Percentiles rank a stretch among this genome's conserved stretches.
Conservation (phyloP, 2,329 filamentous ascomycete genomes). For the Plectosphaerella cucumerina region DNA sequence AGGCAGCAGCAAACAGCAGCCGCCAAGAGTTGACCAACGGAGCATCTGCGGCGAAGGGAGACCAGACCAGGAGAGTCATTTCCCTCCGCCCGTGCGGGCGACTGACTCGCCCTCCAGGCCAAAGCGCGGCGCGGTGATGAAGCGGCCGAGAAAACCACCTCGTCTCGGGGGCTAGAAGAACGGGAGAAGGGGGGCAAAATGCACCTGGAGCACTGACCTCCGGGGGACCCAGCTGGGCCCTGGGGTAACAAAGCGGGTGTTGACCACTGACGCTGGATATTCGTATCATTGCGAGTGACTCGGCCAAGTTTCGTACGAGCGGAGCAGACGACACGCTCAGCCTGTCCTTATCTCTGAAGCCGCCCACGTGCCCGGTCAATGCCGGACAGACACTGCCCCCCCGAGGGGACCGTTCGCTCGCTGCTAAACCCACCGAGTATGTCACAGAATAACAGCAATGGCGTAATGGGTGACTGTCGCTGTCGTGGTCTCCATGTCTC, state of each 20-base stretch:
- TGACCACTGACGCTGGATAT: background rate
- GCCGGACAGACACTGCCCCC: background rate
- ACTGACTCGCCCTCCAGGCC: slow-evolving; percentile 6
- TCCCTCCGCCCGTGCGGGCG: slow-evolving; percentile 7
- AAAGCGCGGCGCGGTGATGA: no score
- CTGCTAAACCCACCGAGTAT: background rate
- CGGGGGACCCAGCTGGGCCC: background rate
- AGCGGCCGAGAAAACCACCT: background rate
- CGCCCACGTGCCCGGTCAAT: background rate
- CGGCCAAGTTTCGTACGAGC: background rate
- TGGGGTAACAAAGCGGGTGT: background rate
- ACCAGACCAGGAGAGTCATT: slow-evolving; percentile 3
- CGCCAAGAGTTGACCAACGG: background rate
- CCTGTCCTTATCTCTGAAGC: background rate
- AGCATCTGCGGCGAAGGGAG: background rate
- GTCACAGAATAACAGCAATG: no score
- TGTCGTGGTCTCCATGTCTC: background rate
- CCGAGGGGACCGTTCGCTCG: no score
- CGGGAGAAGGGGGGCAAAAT: background rate
- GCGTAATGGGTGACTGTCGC: no score
- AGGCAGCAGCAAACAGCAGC: no score
- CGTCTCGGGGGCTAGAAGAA: background rate
- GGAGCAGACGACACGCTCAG: background rate
- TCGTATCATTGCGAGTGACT: background rate
- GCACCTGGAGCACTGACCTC: background rate